These are phyloP conservation scores for Diddensiella caesifluorescens DNA, from an alignment of 805 yeast genomes.

Conservation along the genomic window DNA sequence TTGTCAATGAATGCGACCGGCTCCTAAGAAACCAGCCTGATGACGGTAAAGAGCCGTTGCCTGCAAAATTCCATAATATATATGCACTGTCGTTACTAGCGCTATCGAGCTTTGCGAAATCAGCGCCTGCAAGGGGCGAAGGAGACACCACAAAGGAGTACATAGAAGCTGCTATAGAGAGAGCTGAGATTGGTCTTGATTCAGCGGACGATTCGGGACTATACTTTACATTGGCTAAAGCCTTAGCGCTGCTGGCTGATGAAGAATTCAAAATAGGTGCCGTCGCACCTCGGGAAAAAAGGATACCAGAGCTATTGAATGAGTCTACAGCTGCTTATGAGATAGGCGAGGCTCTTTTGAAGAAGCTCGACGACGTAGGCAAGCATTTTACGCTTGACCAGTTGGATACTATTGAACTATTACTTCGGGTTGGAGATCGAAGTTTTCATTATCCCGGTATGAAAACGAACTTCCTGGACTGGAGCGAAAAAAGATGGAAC, in stretches of 20 bases:
- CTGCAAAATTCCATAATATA: conserved; percentile 54
- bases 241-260: conserved; percentile 25
- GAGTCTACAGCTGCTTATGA: conserved; percentile 44
- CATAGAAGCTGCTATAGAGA: conserved; percentile 67
- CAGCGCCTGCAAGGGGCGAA: conserved; percentile 18
- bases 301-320: conserved; percentile 6
- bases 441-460: too few species aligned
- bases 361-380: conserved; percentile 3
- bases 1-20: conserved; percentile 89
- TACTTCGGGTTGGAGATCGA: conserved; percentile 46
- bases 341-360: conserved; percentile 37
- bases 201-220: conserved; percentile 30
- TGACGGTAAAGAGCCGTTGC: conserved; percentile 22
- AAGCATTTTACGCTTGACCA: conserved; percentile 12
- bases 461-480: conserved; percentile 14
- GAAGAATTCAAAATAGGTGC: conserved; percentile 7
- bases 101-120: conserved; percentile 23
- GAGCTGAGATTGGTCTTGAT: conserved; percentile 55
- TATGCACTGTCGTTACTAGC: conserved; percentile 58
- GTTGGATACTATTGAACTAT: conserved; percentile 51
- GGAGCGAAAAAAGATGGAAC: conserved; percentile 21
- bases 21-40: conserved; percentile 40
- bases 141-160: conserved; percentile 43
- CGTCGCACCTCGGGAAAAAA: background rate
- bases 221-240: conserved; percentile 47